Conservation (phyloP, 1,284 basidiomycete genomes). For the Cryptococcus deneoformans region DNA sequence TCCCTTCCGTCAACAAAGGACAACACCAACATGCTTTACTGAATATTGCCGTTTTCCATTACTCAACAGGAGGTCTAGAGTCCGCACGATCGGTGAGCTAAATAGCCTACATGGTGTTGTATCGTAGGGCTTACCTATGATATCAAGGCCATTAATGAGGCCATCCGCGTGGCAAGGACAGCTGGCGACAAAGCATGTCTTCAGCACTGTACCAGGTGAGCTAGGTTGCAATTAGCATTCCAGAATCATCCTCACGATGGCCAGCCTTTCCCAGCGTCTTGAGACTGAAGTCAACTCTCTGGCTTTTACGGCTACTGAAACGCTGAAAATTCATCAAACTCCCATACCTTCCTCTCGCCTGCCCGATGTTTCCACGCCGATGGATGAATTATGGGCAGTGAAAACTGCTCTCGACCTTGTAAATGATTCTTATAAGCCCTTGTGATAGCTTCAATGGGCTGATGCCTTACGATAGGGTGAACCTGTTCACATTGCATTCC, state of each 20-base stretch:
- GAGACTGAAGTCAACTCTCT: conserved; percentile 15
- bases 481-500: conserved; percentile 38
- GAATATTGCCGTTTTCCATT: conserved; percentile 46
- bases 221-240: too few relatives aligned
- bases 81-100: conserved; percentile 25
- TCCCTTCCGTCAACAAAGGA: conserved; percentile 32
- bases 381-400: conserved; percentile 45
- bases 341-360: conserved; percentile 21
- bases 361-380: conserved; percentile 23
- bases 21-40: conserved; percentile 48
- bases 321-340: conserved; percentile 16
- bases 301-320: conserved; percentile 14
- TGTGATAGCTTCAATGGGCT: too few relatives aligned
- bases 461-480: conserved; percentile 31
- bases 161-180: conserved; percentile 42
- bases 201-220: conserved; percentile 42
- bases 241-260: too few relatives aligned
- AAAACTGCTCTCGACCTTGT: conserved; percentile 43
- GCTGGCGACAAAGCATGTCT: conserved; percentile 43
- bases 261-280: conserved; percentile 27
- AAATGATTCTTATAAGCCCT: conserved; percentile 3
- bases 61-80: conserved; percentile 40
- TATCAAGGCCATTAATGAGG: conserved; percentile 39
- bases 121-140: background rate
- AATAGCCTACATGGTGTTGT: conserved; percentile 1